Conservation (phyloP, 179 eudicot species). For the Patellifolia procumbens region DNA sequence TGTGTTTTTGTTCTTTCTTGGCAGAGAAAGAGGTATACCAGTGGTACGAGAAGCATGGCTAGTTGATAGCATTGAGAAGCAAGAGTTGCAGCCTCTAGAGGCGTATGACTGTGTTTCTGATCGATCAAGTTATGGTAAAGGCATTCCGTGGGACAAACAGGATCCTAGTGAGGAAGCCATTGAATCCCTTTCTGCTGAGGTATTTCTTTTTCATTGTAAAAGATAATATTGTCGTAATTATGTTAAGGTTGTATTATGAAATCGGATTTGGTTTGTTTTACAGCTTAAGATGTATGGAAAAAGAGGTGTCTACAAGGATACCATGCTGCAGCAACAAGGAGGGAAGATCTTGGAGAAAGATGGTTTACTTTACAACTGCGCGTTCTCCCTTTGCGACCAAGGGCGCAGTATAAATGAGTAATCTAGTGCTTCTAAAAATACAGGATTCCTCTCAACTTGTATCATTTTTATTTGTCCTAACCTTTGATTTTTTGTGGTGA, state of each 20-base stretch:
- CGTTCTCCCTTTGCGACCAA: conserved; percentile 54
- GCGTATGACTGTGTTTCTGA: conserved; percentile 72
- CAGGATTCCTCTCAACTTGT: too few species aligned
- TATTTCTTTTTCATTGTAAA: conserved; percentile 9
- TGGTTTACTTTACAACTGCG: conserved; percentile 74
- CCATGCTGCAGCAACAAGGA: conserved; percentile 64
- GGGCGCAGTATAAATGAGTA: conserved; percentile 68
- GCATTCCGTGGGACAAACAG: conserved; percentile 63
- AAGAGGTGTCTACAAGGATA: conserved; percentile 82
- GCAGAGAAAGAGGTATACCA: conserved; percentile 62
- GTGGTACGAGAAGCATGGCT: conserved; percentile 81
- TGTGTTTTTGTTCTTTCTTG: neutral
- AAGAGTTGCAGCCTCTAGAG: conserved; percentile 58
- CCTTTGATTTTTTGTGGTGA: neutral
- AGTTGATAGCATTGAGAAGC: conserved; percentile 67
- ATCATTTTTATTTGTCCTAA: neutral
- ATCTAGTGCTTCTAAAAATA: neutral
- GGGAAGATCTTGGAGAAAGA: conserved; percentile 76
- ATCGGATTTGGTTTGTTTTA: neutral
- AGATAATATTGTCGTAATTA: too few species aligned
- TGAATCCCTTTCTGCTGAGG: conserved; percentile 71
- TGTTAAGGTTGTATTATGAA: too few species aligned
- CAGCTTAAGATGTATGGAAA: conserved; percentile 84
- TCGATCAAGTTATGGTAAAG: conserved; percentile 51
- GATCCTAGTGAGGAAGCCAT: conserved; percentile 66